Evolutionary conservation across 2,329 filamentous ascomycete genomes (phyloP).

Genomic region (Monosporascus sp.): DNA sequence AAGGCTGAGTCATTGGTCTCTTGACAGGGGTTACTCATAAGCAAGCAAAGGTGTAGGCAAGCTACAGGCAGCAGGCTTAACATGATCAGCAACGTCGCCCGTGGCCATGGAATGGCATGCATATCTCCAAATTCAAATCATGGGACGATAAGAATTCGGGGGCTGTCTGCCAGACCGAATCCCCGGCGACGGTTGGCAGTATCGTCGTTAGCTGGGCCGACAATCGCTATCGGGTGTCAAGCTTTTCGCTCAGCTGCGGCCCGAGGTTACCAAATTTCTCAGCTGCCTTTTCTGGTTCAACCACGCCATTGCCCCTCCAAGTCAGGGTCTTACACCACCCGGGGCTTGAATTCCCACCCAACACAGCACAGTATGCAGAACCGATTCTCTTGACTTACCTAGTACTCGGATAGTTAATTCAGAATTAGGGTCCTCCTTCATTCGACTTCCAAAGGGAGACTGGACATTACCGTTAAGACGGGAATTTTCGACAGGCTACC

Average conservation of each 20-base stretch:
- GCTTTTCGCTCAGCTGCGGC: not conserved
- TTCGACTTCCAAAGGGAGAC: not conserved
- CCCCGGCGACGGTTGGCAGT: not conserved
- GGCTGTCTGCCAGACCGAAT: not conserved
- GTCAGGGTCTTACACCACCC: not conserved
- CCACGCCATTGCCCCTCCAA: not conserved
- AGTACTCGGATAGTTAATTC: too few species aligned
- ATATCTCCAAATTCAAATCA: not conserved
- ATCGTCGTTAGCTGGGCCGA: not conserved
- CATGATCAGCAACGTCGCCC: not conserved
- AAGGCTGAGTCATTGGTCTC: not conserved
- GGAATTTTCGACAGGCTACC: conserved; percentile 43
- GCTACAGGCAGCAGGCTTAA: not conserved
- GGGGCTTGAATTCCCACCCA: not conserved
- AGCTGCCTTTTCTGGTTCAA: not conserved
- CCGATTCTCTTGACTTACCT: too few species aligned
- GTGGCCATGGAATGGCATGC: not conserved
- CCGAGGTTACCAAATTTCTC: not conserved
- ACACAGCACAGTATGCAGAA: not conserved
- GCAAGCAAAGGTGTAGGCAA: too few species aligned
- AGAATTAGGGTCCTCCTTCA: not conserved
- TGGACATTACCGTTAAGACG: conserved; percentile 10
- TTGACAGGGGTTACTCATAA: too few species aligned
- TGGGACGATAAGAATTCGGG: not conserved
- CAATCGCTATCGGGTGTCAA: not conserved